phyloP scores from a whole-genome alignment of 306 rosid species.

The Acacia crassicarpa region DNA sequence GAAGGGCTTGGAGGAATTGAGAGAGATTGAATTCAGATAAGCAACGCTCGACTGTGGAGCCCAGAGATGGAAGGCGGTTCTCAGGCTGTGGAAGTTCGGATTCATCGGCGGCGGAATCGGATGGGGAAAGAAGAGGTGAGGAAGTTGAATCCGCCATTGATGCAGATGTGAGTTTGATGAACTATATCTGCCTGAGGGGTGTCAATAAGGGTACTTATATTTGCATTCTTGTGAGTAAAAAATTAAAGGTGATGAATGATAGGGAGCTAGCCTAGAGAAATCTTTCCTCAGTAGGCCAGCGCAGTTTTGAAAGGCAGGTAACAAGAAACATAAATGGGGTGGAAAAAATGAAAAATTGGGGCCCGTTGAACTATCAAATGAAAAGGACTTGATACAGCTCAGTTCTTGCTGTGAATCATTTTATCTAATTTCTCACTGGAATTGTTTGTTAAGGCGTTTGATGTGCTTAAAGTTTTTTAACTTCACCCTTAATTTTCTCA shows the following conservation, averaged over 20 bases:
- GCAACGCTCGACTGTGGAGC: background rate
- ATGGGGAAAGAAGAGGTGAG: background rate
- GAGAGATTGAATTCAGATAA: background rate
- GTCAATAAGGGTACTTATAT: background rate
- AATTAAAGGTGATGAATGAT: background rate
- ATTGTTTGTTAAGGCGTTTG: no score
- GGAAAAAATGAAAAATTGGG: no score
- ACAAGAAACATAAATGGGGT: no score
- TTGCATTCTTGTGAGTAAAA: background rate
- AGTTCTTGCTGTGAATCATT: no score
- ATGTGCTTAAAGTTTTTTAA: no score
- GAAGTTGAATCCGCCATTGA: background rate
- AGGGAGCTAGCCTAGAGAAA: background rate
- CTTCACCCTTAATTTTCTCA: no score
- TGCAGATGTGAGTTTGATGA: background rate
- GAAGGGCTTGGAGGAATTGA: slow-evolving; percentile 29
- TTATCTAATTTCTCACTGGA: no score
- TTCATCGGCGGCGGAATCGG: background rate
- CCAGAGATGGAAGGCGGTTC: background rate
- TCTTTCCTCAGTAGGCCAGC: background rate
- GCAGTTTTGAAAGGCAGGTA: background rate
- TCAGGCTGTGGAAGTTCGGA: background rate
- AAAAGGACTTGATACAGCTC: no score
- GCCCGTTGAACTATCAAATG: no score
- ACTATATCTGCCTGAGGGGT: background rate